Evolutionary conservation across 2,329 filamentous ascomycete species (phyloP).

Genomic region (Aspergillus bombycis): DNA sequence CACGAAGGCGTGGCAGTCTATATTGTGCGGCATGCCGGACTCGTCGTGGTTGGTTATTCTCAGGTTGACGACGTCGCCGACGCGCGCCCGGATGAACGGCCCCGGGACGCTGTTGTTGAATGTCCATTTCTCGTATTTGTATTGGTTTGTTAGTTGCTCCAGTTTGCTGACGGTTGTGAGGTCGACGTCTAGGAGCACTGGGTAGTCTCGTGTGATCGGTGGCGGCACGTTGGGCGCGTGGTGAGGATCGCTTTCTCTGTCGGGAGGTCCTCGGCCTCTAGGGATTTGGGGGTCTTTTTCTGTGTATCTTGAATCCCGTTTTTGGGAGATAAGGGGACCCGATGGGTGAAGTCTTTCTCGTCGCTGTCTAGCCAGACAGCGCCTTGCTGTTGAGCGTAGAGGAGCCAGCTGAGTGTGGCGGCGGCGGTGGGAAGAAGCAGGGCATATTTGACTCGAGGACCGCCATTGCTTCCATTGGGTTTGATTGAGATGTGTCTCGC

Average conservation of each 20-base stretch:
- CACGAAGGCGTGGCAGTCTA: slow-evolving; percentile 40
- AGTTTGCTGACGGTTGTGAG: slow-evolving; percentile 31
- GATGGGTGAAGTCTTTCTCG: not conserved
- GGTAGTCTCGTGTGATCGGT: slow-evolving; percentile 33
- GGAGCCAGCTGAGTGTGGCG: slow-evolving; percentile 2
- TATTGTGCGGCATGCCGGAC: slow-evolving; percentile 41
- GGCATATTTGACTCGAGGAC: not conserved
- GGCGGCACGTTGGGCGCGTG: slow-evolving; percentile 36
- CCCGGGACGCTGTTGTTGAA: slow-evolving; percentile 39
- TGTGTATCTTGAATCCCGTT: not conserved
- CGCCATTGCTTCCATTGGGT: too few species aligned
- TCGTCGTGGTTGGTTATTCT: slow-evolving; percentile 37
- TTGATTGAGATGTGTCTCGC: not conserved
- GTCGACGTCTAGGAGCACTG: slow-evolving; percentile 35
- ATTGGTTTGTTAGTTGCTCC: slow-evolving; percentile 34
- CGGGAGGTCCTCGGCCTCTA: slow-evolving; percentile 22
- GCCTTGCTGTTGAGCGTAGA: slow-evolving; percentile 3
- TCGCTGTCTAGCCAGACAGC: slow-evolving; percentile 1
- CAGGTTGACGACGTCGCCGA: slow-evolving; percentile 38
- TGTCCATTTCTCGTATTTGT: slow-evolving; percentile 43
- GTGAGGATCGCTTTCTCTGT: slow-evolving; percentile 34
- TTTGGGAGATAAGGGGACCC: not conserved
- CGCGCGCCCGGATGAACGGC: slow-evolving; percentile 41
- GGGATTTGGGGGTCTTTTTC: not conserved
- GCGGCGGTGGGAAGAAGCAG: slow-evolving; percentile 1